A percentile compares a stretch with the other conserved stretches of the same genome.
phyloP scores from a whole-genome alignment of 2,329 filamentous ascomycete genomes.

The Verticillium tricorpus region DNA sequence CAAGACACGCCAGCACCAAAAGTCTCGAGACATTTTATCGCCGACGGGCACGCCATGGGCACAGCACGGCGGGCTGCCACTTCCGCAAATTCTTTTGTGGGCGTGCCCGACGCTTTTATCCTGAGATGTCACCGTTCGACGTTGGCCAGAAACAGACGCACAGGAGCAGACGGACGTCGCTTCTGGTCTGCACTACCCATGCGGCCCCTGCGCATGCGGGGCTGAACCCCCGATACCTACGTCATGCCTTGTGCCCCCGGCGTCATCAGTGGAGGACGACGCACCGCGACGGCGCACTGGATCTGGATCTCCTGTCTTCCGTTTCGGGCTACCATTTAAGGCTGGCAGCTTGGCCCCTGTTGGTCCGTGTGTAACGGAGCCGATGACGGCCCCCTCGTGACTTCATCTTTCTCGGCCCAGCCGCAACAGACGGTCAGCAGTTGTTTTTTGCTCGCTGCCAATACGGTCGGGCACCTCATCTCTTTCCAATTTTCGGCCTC shows the following conservation, averaged over 20 bases:
- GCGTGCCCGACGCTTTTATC: not conserved
- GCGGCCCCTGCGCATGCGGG: not conserved
- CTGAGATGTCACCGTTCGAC: not conserved
- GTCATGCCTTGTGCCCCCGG: not conserved
- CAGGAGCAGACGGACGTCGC: not conserved
- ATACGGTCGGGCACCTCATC: not conserved
- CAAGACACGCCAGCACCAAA: not conserved
- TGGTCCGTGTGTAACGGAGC: not conserved
- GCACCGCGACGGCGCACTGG: not conserved
- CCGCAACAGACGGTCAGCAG: not conserved
- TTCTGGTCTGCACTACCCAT: not conserved
- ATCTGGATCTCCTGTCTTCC: not conserved
- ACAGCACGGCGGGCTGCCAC: not conserved
- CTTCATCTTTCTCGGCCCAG: not conserved
- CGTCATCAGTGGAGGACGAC: not conserved
- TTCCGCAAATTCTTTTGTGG: not conserved
- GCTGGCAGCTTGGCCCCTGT: not conserved
- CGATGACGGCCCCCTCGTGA: not conserved
- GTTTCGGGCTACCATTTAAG: not conserved
- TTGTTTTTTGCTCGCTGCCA: not conserved
- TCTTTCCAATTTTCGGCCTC: not conserved
- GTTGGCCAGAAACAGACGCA: not conserved
- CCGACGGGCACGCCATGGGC: not conserved
- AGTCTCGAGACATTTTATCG: not conserved
- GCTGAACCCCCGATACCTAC: not conserved